Base-by-base conservation (phyloP, 169 alveolate species). In the Cryptosporidium felis region DNA sequence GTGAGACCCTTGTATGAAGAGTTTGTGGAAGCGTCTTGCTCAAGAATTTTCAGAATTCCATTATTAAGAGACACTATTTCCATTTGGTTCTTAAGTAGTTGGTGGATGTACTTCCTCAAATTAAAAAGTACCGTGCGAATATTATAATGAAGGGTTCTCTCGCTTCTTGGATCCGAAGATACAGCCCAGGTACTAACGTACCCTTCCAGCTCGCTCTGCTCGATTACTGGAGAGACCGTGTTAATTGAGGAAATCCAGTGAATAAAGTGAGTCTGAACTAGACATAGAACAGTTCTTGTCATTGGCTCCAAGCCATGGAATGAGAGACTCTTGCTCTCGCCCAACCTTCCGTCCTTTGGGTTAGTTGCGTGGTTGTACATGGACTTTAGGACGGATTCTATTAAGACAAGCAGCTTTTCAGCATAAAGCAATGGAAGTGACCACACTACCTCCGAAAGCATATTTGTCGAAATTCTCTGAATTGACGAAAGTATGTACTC, bases 371-470 rank as follows among this genome's bases (percentile, higher is more conserved):
- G 74, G 12, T 49, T 56, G 60, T 85, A 88, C 63, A 90, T 88
- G 12, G 80, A 58, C 38, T 30, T 90, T 34, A 90, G 23, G 42
- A 88, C 88, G 0, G 79, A 62, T 81, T 90, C 90, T 21, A 85
- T 59, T 44, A 81, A 85, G 59, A 62, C 44, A 38, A 90, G 51
- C 14, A 90, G 58, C 61, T 85, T 90, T 81, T 90, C 90, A 18
- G 93, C 93, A 85, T 90, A 90, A n/a, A 74, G 63, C 79, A 90
- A 85, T 2, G 93, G 93, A n/a, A 90, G 81, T 5, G 93, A 90
- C 62, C 90, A 88, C 62, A 90, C 56, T 10, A 90, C 91, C 65
- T 90, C 93, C 45, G 88, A 30, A 60, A 90, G 63, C 26, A 80
- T 60, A 80, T 85, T 90, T 16, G 81, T 59, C 36, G 90, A 81